Evolutionary conservation across 2,329 filamentous ascomycete species (phyloP).

Genomic region (Aschersonia sp.): DNA sequence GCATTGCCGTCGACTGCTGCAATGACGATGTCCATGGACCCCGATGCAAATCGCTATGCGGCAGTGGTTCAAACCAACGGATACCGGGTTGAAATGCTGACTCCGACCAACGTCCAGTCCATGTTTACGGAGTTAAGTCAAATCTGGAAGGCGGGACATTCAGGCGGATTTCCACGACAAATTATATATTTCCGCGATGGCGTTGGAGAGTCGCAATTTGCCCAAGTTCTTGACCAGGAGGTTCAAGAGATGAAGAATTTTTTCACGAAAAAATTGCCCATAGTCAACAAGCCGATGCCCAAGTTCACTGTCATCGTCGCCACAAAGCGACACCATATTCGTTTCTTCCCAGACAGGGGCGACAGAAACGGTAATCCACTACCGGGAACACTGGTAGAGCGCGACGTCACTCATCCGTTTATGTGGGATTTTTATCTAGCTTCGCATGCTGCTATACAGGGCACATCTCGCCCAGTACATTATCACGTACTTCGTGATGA

Average conservation of each 20-base stretch:
- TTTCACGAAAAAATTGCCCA: conserved; percentile 26
- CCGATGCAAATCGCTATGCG: conserved; percentile 57
- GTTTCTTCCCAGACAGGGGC: conserved; percentile 63
- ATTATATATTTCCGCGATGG: conserved; percentile 91
- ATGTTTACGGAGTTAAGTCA: conserved; percentile 51
- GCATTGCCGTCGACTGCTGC: conserved; percentile 65
- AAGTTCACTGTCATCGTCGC: conserved; percentile 79
- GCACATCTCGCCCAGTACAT: conserved; percentile 81
- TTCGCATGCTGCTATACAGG: conserved; percentile 66
- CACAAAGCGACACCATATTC: conserved; percentile 87
- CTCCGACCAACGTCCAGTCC: conserved; percentile 44
- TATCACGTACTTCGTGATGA: conserved; percentile 87
- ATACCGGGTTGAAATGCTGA: conserved; percentile 65
- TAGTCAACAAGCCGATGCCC: conserved; percentile 21
- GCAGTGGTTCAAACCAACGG: conserved; percentile 76
- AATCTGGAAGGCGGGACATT: conserved; percentile 48
- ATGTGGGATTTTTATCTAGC: conserved; percentile 73
- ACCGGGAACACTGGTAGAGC: conserved; percentile 78
- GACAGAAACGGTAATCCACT: conserved; percentile 73
- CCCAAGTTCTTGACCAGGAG: conserved; percentile 66
- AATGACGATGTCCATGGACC: conserved; percentile 69
- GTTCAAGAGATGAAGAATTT: conserved; percentile 52
- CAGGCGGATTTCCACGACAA: conserved; percentile 38
- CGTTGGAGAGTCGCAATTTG: conserved; percentile 75
- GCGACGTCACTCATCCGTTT: conserved; percentile 78